phyloP scores from a whole-genome alignment of 345 rosid genomes.

The Eucalyptus camaldulensis region DNA sequence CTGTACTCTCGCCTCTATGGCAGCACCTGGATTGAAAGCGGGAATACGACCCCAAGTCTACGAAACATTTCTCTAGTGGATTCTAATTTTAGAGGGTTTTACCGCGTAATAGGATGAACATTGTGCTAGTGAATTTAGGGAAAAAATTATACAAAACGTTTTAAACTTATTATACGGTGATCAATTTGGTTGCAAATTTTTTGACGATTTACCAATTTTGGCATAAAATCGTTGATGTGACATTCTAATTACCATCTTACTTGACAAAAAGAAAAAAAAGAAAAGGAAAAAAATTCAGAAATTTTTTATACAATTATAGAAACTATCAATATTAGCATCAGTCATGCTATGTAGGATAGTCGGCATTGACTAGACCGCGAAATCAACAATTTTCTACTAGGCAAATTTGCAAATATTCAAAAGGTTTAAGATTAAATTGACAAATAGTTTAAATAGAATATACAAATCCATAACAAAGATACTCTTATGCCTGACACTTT shows the following conservation, averaged over 20 bases:
- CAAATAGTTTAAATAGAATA: background rate
- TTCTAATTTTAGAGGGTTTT: background rate
- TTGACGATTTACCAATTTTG: too few species aligned
- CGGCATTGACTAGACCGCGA: accelerated
- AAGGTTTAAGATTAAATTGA: background rate
- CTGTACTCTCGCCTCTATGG: background rate
- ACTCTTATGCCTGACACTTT: background rate
- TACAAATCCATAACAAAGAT: background rate
- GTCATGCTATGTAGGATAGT: accelerated
- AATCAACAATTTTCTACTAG: accelerated
- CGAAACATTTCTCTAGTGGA: background rate
- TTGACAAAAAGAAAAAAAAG: background rate
- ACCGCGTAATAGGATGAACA: background rate
- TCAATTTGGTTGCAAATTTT: too few species aligned
- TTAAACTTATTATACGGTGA: too few species aligned
- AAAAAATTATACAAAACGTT: too few species aligned
- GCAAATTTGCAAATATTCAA: background rate
- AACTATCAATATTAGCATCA: accelerated
- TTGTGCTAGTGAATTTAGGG: too few species aligned
- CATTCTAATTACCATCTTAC: background rate
- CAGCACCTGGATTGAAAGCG: background rate
- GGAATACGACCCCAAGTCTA: background rate
- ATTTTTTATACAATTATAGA: too few species aligned
- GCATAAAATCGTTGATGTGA: too few species aligned
- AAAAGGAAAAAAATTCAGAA: background rate